A percentile compares a stretch with the other conserved stretches of the same genome.
Conservation (phyloP, 2,329 filamentous ascomycete species). For the Colletotrichum spaethianum region DNA sequence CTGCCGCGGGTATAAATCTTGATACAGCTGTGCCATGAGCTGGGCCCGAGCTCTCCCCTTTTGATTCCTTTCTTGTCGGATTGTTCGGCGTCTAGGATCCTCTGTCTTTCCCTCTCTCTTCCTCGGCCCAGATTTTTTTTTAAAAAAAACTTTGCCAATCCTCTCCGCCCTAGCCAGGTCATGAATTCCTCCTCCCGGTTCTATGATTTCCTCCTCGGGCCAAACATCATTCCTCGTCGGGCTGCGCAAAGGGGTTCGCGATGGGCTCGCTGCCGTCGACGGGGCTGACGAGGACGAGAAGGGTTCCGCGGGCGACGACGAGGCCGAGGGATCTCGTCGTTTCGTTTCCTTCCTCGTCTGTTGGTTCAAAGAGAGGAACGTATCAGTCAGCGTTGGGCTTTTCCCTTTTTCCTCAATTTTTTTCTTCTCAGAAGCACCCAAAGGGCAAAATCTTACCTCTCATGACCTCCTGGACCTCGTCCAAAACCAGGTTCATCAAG, state of each 20-base stretch:
- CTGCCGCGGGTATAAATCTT: slow-evolving; percentile 14
- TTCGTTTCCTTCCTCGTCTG: slow-evolving; percentile 95
- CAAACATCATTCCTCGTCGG: slow-evolving; percentile 72
- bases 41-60: not conserved
- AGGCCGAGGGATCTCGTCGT: slow-evolving; percentile 85
- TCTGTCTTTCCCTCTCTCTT: not conserved
- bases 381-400: too few species aligned
- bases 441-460: slow-evolving; percentile 83
- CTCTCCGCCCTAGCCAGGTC: not conserved
- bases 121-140: not conserved
- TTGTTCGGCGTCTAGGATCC: not conserved
- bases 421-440: too few species aligned
- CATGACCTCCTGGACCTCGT: slow-evolving; percentile 92
- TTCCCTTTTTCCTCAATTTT: too few species aligned
- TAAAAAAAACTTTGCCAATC: not conserved
- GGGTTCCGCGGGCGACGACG: slow-evolving; percentile 90
- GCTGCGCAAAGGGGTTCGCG: slow-evolving; percentile 89
- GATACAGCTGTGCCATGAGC: not conserved
- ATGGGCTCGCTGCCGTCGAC: slow-evolving; percentile 97
- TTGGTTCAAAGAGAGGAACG: too few species aligned
- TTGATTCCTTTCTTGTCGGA: not conserved
- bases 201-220: not conserved
- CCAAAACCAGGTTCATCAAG: slow-evolving; percentile 96
- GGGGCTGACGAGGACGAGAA: slow-evolving; percentile 93
- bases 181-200: not conserved